These are phyloP conservation scores for Penicillium aurantiogriseum DNA, from an alignment of 2,329 filamentous ascomycete genomes.

Conservation along the genomic window DNA sequence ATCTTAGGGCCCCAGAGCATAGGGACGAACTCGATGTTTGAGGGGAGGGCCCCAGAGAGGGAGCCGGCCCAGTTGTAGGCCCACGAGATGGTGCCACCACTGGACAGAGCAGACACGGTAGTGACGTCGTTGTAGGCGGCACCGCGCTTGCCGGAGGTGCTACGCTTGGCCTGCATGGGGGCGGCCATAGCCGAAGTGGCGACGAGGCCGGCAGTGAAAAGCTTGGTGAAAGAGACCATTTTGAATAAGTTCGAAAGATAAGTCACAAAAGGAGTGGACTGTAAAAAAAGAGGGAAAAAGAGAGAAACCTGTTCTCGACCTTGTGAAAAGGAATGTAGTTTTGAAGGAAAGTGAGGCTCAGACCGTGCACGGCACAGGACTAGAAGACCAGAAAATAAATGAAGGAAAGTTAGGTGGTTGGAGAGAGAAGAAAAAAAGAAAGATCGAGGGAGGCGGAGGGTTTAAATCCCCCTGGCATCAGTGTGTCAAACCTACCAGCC, in stretches of 20 bases:
- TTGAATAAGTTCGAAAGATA: constrained; percentile 12
- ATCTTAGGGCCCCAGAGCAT: constrained; percentile 46
- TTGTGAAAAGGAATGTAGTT: constrained; percentile 14
- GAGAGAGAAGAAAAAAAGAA: constrained; percentile 6
- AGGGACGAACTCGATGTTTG: constrained; percentile 44
- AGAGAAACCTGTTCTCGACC: constrained; percentile 26
- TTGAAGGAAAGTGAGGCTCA: constrained; percentile 27
- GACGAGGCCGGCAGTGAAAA: constrained; percentile 35
- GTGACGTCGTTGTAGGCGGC: constrained; percentile 43
- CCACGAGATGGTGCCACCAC: constrained; percentile 38
- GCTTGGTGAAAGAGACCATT: constrained; percentile 42
- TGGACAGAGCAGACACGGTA: constrained; percentile 33
- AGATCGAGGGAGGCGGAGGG: constrained; percentile 6
- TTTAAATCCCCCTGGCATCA: constrained; percentile 6
- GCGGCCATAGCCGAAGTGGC: constrained; percentile 35
- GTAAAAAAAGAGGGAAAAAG: constrained; percentile 18
- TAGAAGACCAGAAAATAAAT: constrained; percentile 13
- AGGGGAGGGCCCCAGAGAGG: constrained; percentile 31
- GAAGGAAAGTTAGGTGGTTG: constrained; percentile 14
- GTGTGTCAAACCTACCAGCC: constrained; percentile 10
- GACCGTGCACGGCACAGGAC: constrained; percentile 37
- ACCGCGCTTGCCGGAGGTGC: constrained; percentile 28
- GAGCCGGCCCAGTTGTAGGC: constrained; percentile 47
- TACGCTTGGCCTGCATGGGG: constrained; percentile 29
- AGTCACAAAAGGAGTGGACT: constrained; percentile 9